Percentiles rank a stretch among this genome's conserved stretches.
Conservation (phyloP, 108 stramenopile genomes). For the Fragilariopsis cylindrus region DNA sequence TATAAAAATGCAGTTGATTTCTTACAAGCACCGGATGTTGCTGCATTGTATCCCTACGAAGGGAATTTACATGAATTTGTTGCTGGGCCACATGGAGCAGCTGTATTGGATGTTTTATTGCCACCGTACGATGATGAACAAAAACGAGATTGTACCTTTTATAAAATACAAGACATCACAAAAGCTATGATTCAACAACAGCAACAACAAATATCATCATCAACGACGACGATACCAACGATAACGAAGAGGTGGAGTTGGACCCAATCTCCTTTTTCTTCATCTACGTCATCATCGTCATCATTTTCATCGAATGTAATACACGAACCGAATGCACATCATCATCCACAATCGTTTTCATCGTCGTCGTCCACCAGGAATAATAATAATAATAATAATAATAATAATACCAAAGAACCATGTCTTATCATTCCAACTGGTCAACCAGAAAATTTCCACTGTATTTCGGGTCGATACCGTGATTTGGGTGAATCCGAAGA, state of each 20-base stretch:
- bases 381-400: not conserved
- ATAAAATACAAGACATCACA: constrained; percentile 47
- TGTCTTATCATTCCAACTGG: constrained; percentile 68
- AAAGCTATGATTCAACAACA: not conserved
- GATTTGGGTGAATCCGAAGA: constrained; percentile 51
- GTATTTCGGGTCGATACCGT: constrained; percentile 70
- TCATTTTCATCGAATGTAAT: too few species aligned
- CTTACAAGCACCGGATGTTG: constrained; percentile 71
- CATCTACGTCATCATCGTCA: too few species aligned
- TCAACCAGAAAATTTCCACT: constrained; percentile 83
- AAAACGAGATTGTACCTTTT: constrained; percentile 92
- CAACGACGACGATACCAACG: not conserved
- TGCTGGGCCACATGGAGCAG: constrained; percentile 87
- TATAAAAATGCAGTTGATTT: constrained; percentile 44
- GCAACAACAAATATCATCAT: constrained; percentile 11
- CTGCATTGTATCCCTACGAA: constrained; percentile 73
- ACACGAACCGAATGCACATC: too few species aligned
- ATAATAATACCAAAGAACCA: constrained; percentile 13
- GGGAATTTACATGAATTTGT: constrained; percentile 93
- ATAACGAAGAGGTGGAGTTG: too few species aligned
- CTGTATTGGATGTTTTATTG: constrained; percentile 90
- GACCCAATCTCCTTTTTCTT: too few species aligned
- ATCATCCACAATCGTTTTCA: not conserved
- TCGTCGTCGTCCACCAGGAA: not conserved
- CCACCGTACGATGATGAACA: constrained; percentile 89